Percentiles rank a stretch among this genome's conserved stretches.
Evolutionary conservation across 2,329 filamentous ascomycete species (phyloP).

Genomic region (Trichophyton schoenleinii): DNA sequence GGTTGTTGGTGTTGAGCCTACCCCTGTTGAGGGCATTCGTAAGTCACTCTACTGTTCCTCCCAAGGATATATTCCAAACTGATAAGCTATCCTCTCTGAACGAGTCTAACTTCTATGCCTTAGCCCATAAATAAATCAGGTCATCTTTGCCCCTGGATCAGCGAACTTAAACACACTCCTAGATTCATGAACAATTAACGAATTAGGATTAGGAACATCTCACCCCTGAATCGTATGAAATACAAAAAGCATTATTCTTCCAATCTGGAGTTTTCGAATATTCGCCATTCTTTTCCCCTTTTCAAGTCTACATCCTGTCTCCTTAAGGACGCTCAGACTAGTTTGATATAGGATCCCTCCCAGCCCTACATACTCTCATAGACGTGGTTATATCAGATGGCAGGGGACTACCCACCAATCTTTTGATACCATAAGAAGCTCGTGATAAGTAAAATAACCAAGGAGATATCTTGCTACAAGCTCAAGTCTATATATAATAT

Average conservation of each 20-base stretch:
- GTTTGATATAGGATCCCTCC: neutral
- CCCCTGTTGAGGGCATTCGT: conserved; percentile 49
- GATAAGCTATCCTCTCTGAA: neutral
- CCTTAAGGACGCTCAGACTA: neutral
- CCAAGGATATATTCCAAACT: neutral
- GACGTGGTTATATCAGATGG: neutral
- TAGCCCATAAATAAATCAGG: conserved; percentile 12
- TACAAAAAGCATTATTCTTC: neutral
- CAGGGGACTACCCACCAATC: no score
- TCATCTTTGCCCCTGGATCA: neutral
- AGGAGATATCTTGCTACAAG: neutral
- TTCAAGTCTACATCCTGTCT: neutral
- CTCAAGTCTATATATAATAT: neutral
- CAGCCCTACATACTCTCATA: neutral
- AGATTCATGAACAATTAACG: neutral
- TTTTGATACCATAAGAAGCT: neutral
- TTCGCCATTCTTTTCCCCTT: neutral
- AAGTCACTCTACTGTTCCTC: conserved; percentile 17
- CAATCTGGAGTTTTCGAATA: neutral
- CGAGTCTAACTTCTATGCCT: conserved; percentile 3
- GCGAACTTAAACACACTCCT: neutral
- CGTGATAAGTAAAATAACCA: neutral
- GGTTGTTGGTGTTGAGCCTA: conserved; percentile 47
- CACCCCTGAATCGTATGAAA: neutral
- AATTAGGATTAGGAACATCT: neutral